Percentiles rank a stretch among this genome's conserved stretches.
These are phyloP conservation scores for Salicornia ramosissima DNA, from an alignment of 148 eudicot genomes.

Conservation along the genomic window DNA sequence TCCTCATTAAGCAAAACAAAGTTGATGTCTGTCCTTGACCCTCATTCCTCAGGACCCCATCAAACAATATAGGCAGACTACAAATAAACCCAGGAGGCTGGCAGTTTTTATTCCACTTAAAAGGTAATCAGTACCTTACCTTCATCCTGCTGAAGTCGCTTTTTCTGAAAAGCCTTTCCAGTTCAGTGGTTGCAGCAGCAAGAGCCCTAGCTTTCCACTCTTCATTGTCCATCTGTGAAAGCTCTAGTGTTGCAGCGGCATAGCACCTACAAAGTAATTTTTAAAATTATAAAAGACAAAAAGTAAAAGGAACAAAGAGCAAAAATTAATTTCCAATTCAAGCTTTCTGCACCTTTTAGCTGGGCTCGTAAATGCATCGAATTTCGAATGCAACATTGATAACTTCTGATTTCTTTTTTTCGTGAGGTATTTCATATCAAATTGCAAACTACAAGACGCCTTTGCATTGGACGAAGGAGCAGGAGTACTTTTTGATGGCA, in stretches of 20 bases:
- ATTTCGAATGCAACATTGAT: slow-evolving; percentile 37
- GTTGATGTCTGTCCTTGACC: too few relatives aligned
- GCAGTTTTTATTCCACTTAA: background rate
- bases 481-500: slow-evolving; percentile 33
- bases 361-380: slow-evolving; percentile 25
- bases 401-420: slow-evolving; percentile 57
- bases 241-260: slow-evolving; percentile 75
- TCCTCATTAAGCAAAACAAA: background rate
- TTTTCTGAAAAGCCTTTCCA: slow-evolving; percentile 88
- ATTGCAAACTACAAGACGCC: slow-evolving; percentile 57
- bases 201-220: slow-evolving; percentile 68
- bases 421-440: slow-evolving; percentile 61
- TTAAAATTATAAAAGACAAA: slow-evolving; percentile 12
- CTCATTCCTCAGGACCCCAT: background rate
- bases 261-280: slow-evolving; percentile 46
- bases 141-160: slow-evolving; percentile 79
- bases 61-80: background rate
- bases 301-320: background rate
- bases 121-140: slow-evolving; percentile 37
- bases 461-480: slow-evolving; percentile 31
- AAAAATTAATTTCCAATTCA: background rate
- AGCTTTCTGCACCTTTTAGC: slow-evolving; percentile 40
- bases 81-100: background rate
- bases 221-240: slow-evolving; percentile 56
- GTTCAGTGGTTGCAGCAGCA: slow-evolving; percentile 83